phyloP scores from a whole-genome alignment of 257 asterid species.

The Misopates orontium region DNA sequence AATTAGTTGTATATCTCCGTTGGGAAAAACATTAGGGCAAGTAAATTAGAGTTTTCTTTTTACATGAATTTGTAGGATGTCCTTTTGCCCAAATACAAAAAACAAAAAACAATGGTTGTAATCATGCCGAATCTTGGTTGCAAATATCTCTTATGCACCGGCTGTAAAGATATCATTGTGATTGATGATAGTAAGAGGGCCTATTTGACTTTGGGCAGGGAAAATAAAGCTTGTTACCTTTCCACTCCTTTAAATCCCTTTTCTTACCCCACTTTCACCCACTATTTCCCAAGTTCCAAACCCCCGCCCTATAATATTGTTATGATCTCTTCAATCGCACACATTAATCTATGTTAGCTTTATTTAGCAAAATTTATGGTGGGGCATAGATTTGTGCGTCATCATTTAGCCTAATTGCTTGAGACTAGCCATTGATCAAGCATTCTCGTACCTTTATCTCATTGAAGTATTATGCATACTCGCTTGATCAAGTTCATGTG shows the following conservation, averaged over 20 bases:
- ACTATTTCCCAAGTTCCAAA: conserved; percentile 69
- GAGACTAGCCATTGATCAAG: conserved; percentile 47
- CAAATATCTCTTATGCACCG: conserved; percentile 56
- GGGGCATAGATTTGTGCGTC: conserved; percentile 31
- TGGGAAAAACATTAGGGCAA: too few relatives aligned
- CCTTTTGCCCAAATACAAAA: not conserved
- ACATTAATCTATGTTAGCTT: conserved; percentile 62
- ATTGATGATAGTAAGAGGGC: conserved; percentile 49
- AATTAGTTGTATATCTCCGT: too few relatives aligned
- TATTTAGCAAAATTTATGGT: conserved; percentile 33
- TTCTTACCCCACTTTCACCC: conserved; percentile 74
- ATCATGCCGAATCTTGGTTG: conserved; percentile 82
- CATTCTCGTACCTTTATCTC: conserved; percentile 21
- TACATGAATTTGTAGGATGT: not conserved
- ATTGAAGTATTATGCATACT: conserved; percentile 22
- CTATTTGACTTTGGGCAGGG: conserved; percentile 77
- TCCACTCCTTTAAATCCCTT: conserved; percentile 35
- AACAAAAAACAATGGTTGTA: conserved; percentile 32
- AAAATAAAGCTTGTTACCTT: conserved; percentile 83
- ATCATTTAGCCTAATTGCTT: conserved; percentile 41
- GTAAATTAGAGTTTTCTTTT: conserved; percentile 25
- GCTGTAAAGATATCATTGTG: conserved; percentile 56
- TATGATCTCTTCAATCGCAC: conserved; percentile 86
- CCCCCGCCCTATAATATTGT: conserved; percentile 51
- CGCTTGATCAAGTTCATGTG: too few relatives aligned